Evolutionary conservation across 208 protist species (phyloP).

Genomic region (Strigomonas culicis): DNA sequence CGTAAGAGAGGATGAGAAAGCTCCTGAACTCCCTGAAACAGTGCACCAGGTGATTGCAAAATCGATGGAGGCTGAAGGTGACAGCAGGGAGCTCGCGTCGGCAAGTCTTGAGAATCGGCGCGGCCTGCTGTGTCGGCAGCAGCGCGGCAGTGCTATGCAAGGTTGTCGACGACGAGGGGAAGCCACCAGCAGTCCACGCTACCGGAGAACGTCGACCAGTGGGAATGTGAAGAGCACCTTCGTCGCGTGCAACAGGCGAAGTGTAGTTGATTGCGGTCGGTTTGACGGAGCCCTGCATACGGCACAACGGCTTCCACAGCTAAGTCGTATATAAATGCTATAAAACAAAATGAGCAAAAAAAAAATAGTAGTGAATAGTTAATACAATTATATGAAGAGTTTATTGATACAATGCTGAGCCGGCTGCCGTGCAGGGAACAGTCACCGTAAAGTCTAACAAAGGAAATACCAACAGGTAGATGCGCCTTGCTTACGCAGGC

Average conservation of each 20-base stretch:
- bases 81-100: background rate
- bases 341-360: background rate
- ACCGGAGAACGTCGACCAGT: background rate
- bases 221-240: background rate
- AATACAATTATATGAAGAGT: no score
- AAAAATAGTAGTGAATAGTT: background rate
- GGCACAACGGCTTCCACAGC: no score
- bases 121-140: background rate
- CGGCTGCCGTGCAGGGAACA: background rate
- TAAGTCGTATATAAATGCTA: no score
- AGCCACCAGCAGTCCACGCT: background rate
- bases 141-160: background rate
- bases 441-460: background rate
- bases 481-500: background rate
- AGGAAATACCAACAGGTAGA: background rate
- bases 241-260: background rate
- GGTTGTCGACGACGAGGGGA: no score
- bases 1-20: background rate
- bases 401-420: no score
- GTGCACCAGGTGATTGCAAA: background rate
- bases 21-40: background rate
- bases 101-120: background rate
- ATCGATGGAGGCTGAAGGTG: background rate
- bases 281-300: background rate
- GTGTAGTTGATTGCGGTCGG: background rate